Percentiles rank a stretch among this genome's conserved stretches.
Conservation (phyloP, 352 stramenopile species). For the Globisporangium paroecandrum region DNA sequence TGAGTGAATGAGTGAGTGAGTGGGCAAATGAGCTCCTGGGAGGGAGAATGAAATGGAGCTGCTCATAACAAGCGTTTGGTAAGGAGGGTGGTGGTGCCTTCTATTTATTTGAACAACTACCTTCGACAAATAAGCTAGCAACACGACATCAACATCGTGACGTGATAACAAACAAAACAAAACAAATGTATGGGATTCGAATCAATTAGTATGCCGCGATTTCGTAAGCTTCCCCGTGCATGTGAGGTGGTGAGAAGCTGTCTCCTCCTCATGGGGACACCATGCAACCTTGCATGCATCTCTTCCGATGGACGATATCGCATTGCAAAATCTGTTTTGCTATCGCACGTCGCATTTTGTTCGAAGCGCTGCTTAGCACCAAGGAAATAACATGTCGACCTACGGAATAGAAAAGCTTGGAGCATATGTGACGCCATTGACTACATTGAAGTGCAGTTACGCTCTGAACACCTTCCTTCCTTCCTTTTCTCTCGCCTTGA, state of each 20-base stretch:
- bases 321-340: too few relatives aligned
- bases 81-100: neutral
- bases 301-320: too few relatives aligned
- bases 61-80: neutral
- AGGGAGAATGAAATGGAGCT: neutral
- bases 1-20: conserved; percentile 5
- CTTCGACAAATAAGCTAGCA: neutral
- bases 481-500: too few relatives aligned
- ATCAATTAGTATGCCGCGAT: too few relatives aligned
- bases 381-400: too few relatives aligned
- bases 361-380: too few relatives aligned
- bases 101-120: conserved; percentile 18
- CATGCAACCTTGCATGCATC: too few relatives aligned
- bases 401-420: neutral
- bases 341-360: too few relatives aligned
- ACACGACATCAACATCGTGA: neutral
- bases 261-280: too few relatives aligned
- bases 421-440: neutral
- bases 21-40: neutral
- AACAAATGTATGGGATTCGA: neutral
- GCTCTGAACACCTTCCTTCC: neutral
- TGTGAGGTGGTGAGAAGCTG: too few relatives aligned
- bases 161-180: neutral
- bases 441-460: neutral
- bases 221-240: too few relatives aligned